Conservation (phyloP, 2,329 filamentous ascomycete species). For the Zymoseptoria brevis region DNA sequence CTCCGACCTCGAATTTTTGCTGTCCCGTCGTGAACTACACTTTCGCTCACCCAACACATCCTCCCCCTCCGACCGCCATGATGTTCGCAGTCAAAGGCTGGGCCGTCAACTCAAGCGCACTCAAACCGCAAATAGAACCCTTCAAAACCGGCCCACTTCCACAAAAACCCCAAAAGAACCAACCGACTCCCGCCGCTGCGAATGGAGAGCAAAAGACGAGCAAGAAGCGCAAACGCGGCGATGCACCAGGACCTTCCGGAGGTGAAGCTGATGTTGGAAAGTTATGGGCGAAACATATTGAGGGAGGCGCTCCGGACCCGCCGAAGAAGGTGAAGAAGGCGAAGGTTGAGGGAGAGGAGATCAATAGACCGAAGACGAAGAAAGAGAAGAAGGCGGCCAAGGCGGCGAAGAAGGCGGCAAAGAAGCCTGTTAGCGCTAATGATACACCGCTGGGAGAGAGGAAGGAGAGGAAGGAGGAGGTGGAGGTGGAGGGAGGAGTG, state of each 20-base stretch:
- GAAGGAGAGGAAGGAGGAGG: conserved; percentile 1
- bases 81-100: conserved; percentile 96
- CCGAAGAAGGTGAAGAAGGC: conserved; percentile 22
- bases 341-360: conserved; percentile 6
- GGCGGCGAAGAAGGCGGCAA: not conserved
- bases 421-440: not conserved
- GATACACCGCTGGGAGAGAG: not conserved
- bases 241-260: conserved; percentile 46
- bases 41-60: not conserved
- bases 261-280: conserved; percentile 58
- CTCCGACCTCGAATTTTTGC: not conserved
- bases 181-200: conserved; percentile 22
- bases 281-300: conserved; percentile 72
- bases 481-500: not conserved
- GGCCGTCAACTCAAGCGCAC: conserved; percentile 64
- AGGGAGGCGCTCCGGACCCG: conserved; percentile 47
- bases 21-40: not conserved
- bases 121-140: conserved; percentile 60
- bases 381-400: conserved; percentile 24
- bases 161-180: not conserved
- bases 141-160: conserved; percentile 18
- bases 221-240: conserved; percentile 23
- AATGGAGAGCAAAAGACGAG: conserved; percentile 50
- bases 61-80: not conserved
- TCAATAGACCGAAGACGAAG: conserved; percentile 28